Conservation (phyloP, 208 protist genomes). For the Acanthamoeba lenticulata region DNA sequence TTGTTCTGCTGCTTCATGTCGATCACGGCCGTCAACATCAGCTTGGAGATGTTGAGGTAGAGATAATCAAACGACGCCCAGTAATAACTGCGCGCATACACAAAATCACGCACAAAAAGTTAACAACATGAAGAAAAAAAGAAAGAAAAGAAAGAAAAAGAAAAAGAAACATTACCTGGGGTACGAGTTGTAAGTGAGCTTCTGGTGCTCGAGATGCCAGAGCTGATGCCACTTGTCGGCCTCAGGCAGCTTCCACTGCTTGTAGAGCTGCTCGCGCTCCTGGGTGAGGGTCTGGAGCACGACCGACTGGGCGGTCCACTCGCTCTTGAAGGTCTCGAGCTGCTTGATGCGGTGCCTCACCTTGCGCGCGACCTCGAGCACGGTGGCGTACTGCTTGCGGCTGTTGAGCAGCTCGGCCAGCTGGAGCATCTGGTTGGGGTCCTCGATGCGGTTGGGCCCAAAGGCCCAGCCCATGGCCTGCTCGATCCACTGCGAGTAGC, state of each 20-base stretch:
- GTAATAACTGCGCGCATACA: neutral
- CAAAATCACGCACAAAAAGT: neutral
- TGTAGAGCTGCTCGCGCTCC: slow-evolving; percentile 22
- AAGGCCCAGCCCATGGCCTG: slow-evolving; percentile 21
- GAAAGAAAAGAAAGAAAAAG: neutral
- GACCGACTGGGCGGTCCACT: slow-evolving; percentile 17
- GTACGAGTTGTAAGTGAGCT: slow-evolving; percentile 20
- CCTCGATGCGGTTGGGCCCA: slow-evolving; percentile 4
- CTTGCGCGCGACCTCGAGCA: neutral
- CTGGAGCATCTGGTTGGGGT: slow-evolving; percentile 24
- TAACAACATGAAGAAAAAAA: too few relatives aligned
- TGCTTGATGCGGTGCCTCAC: slow-evolving; percentile 40
- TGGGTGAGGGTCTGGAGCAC: slow-evolving; percentile 1
- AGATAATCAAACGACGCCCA: neutral
- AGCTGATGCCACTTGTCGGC: slow-evolving; percentile 27
- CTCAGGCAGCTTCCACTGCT: slow-evolving; percentile 15
- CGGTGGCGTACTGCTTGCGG: slow-evolving; percentile 8
- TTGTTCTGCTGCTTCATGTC: slow-evolving; percentile 38
- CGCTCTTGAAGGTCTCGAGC: slow-evolving; percentile 21
- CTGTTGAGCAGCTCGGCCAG: slow-evolving; percentile 24
- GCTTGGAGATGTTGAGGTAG: slow-evolving; percentile 25
- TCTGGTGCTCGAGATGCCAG: slow-evolving; percentile 4
- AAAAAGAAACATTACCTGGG: neutral
- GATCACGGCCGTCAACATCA: slow-evolving; percentile 8
- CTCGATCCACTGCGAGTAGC: slow-evolving; percentile 16